These are phyloP conservation scores for Apiospora rasikravindrae DNA, from an alignment of 2,329 filamentous ascomycete species.

Conservation along the genomic window DNA sequence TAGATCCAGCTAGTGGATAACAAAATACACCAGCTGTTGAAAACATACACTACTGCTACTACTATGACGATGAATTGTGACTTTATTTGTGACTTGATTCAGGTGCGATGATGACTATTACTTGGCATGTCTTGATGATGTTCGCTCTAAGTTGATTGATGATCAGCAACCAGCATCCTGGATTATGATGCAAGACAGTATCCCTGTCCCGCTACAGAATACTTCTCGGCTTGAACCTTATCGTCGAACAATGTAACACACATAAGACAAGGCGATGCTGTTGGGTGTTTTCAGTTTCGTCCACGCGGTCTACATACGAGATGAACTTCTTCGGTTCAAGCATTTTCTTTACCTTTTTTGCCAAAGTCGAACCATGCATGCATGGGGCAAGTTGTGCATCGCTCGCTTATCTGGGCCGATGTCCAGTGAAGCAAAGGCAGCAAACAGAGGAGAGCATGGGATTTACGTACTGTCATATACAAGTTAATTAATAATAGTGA, in stretches of 20 bases:
- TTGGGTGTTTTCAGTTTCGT: neutral
- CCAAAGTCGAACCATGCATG: neutral
- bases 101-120: neutral
- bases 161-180: neutral
- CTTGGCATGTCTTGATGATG: neutral
- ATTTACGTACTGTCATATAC: neutral
- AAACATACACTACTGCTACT: neutral
- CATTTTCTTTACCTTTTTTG: neutral
- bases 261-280: neutral
- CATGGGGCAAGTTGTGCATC: too few species aligned
- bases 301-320: too few species aligned
- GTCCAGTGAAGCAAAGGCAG: neutral
- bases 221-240: neutral
- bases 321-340: neutral
- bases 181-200: neutral
- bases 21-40: constrained; percentile 7
- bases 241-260: neutral
- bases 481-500: neutral
- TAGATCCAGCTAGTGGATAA: neutral
- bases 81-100: neutral
- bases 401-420: neutral
- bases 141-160: neutral
- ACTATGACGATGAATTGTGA: neutral
- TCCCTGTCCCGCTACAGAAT: neutral
- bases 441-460: neutral